These are phyloP conservation scores for Vitellaria paradoxa DNA, from an alignment of 179 eudicot genomes.

Conservation along the genomic window DNA sequence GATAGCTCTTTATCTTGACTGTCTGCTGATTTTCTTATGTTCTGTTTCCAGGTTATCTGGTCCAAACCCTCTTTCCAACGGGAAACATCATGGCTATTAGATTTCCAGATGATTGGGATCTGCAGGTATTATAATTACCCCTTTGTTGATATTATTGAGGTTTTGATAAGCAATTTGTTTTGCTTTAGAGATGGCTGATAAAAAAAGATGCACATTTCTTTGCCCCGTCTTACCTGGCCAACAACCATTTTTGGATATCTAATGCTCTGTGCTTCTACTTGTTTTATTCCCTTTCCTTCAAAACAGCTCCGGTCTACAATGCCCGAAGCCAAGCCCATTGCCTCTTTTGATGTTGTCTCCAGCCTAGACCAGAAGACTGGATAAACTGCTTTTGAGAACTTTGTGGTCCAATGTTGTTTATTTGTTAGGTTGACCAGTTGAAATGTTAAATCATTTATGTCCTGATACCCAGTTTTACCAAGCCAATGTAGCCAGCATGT, in stretches of 20 bases:
- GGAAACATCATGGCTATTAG: slow-evolving; percentile 32
- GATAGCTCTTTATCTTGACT: not conserved
- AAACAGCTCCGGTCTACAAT: slow-evolving; percentile 29
- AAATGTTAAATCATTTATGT: slow-evolving; percentile 8
- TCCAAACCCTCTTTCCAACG: slow-evolving; percentile 21
- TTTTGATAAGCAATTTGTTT: not conserved
- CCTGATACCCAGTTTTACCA: slow-evolving; percentile 17
- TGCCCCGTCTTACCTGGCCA: slow-evolving; percentile 10
- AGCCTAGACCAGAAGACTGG: slow-evolving; percentile 27
- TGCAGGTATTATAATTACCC: slow-evolving; percentile 16
- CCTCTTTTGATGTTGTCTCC: slow-evolving; percentile 28
- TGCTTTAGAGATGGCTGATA: not conserved
- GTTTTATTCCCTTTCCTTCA: slow-evolving; percentile 14
- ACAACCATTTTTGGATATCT: slow-evolving; percentile 7
- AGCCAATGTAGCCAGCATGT: slow-evolving; percentile 14
- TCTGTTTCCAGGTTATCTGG: slow-evolving; percentile 20
- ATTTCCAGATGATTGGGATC: not conserved
- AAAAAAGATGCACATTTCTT: slow-evolving; percentile 1
- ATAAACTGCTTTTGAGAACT: slow-evolving; percentile 22
- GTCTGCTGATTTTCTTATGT: not conserved
- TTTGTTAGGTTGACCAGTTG: slow-evolving; percentile 6
- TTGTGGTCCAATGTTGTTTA: slow-evolving; percentile 1
- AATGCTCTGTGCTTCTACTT: slow-evolving; percentile 16
- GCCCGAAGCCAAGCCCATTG: slow-evolving; percentile 30
- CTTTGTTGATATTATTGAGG: not conserved